Evolutionary conservation across 805 yeast species (phyloP).

Genomic region (Candida andamanensis): DNA sequence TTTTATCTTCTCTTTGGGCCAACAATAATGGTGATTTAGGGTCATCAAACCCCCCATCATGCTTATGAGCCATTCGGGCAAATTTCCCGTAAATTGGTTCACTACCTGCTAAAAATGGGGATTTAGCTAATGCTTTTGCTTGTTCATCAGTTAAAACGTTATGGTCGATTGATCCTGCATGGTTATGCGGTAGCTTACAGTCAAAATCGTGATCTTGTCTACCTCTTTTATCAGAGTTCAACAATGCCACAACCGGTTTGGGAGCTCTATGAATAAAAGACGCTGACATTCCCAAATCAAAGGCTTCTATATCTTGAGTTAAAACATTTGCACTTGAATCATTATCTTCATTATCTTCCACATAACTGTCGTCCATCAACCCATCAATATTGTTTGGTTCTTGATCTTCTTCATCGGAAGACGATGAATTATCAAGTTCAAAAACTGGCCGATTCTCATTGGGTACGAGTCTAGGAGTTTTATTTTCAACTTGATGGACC

Average conservation of each 20-base stretch:
- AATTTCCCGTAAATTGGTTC: slow-evolving; percentile 52
- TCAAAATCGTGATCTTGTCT: slow-evolving; percentile 22
- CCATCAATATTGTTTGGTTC: too few species aligned
- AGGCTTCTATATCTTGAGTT: slow-evolving; percentile 24
- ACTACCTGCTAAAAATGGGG: slow-evolving; percentile 53
- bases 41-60: slow-evolving; percentile 14
- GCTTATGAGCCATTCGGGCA: slow-evolving; percentile 35
- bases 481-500: slow-evolving; percentile 19
- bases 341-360: slow-evolving; percentile 2
- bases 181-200: slow-evolving; percentile 29
- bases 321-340: slow-evolving; percentile 7
- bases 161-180: slow-evolving; percentile 27
- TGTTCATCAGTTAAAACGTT: slow-evolving; percentile 44
- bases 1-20: slow-evolving; percentile 38
- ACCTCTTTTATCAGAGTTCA: slow-evolving; percentile 11
- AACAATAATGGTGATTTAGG: slow-evolving; percentile 21
- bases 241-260: slow-evolving; percentile 28
- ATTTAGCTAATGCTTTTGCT: slow-evolving; percentile 47
- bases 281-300: slow-evolving; percentile 36
- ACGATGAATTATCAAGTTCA: slow-evolving; percentile 2
- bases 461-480: slow-evolving; percentile 21
- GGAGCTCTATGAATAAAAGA: slow-evolving; percentile 38
- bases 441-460: slow-evolving; percentile 14
- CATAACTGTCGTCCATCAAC: slow-evolving; percentile 3
- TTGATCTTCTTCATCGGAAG: slow-evolving; percentile 9